Evolutionary conservation across 768 basidiomycete species (phyloP).

Genomic region (Tulasnella sp.): DNA sequence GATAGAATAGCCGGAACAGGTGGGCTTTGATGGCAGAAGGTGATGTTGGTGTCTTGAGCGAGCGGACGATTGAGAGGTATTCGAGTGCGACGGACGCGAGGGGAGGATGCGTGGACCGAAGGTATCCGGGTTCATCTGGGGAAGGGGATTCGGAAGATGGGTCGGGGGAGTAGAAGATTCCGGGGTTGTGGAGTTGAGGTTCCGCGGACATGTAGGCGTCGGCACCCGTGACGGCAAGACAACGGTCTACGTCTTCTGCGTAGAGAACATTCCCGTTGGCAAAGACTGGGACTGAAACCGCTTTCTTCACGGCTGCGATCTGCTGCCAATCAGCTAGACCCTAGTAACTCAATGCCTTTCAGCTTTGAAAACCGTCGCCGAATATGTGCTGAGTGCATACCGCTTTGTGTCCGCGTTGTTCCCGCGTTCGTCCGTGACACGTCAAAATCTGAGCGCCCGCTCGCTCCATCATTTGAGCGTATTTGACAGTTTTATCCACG

Average conservation of each 20-base stretch:
- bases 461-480: constrained; percentile 89
- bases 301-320: constrained; percentile 82
- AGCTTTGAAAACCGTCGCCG: not conserved
- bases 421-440: constrained; percentile 83
- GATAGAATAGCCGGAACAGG: constrained; percentile 83
- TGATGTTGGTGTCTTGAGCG: constrained; percentile 57
- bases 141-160: not conserved
- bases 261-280: constrained; percentile 95
- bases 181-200: constrained; percentile 86
- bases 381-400: constrained; percentile 27
- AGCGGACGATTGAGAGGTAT: constrained; percentile 70
- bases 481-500: constrained; percentile 78
- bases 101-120: constrained; percentile 34
- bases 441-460: constrained; percentile 94
- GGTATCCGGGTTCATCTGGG: constrained; percentile 24
- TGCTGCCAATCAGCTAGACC: constrained; percentile 84
- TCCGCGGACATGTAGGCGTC: constrained; percentile 95
- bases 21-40: constrained; percentile 80
- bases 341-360: constrained; percentile 26
- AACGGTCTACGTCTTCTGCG: constrained; percentile 67
- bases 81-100: constrained; percentile 65
- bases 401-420: constrained; percentile 79
- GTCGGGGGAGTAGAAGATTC: constrained; percentile 38
- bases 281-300: constrained; percentile 85
- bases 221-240: constrained; percentile 72